These are phyloP conservation scores for Aspergillus saccharolyticus DNA, from an alignment of 495 filamentous ascomycete genomes.

Conservation along the genomic window DNA sequence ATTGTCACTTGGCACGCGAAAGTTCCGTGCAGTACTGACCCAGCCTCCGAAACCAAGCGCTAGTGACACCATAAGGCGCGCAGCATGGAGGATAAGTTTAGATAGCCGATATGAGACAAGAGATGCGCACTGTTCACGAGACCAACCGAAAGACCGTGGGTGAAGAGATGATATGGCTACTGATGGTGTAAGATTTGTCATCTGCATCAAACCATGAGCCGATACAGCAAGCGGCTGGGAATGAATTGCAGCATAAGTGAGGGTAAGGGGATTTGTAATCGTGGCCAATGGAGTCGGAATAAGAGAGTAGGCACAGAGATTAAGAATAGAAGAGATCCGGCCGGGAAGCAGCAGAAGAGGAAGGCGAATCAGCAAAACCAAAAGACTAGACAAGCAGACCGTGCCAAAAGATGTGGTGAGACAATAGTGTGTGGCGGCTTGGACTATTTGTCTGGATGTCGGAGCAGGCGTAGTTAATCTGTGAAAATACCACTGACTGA, in stretches of 20 bases:
- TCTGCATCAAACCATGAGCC: constrained; percentile 68
- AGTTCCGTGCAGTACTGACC: constrained; percentile 81
- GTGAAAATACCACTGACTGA: constrained; percentile 99
- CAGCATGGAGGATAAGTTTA: constrained; percentile 86
- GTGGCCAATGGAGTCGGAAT: constrained; percentile 78
- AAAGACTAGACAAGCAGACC: constrained; percentile 76
- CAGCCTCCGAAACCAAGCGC: constrained; percentile 92
- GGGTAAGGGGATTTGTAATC: constrained; percentile 81
- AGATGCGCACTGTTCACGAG: constrained; percentile 33
- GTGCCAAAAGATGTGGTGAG: constrained; percentile 86
- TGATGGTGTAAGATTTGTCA: constrained; percentile 64
- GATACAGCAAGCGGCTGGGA: constrained; percentile 72
- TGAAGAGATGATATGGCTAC: constrained; percentile 53
- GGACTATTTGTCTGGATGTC: constrained; percentile 70
- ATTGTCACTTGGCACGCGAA: constrained; percentile 49
- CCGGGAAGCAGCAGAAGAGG: constrained; percentile 80
- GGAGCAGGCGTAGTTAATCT: constrained; percentile 74
- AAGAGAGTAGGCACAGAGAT: constrained; percentile 64
- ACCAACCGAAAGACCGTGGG: constrained; percentile 37
- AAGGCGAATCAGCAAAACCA: constrained; percentile 75
- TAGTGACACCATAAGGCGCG: constrained; percentile 80
- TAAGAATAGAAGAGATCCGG: constrained; percentile 58
- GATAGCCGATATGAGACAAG: constrained; percentile 77
- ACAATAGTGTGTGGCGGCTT: constrained; percentile 75
- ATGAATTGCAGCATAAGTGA: constrained; percentile 93